Evolutionary conservation across 139 green algal species (phyloP).

Genomic region (Tetradesmus obliquus): DNA sequence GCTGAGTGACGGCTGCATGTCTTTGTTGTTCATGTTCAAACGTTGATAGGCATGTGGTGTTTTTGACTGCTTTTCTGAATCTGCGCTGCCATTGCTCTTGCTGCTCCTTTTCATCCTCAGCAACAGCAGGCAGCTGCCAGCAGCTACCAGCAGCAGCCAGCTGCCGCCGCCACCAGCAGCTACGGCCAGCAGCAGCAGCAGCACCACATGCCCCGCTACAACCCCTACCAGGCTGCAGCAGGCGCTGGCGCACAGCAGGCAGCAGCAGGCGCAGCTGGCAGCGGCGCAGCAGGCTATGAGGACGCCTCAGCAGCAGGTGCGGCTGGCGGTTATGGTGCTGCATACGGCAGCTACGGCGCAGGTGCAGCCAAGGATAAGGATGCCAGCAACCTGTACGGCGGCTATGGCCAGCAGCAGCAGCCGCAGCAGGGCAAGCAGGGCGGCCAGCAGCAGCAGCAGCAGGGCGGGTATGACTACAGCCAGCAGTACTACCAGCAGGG

Average conservation of each 20-base stretch:
- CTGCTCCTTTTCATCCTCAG: background rate
- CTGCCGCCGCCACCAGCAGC: background rate
- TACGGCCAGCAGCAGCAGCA: slow-evolving; percentile 38
- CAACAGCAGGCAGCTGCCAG: slow-evolving; percentile 26
- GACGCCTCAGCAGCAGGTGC: slow-evolving; percentile 26
- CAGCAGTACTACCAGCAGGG: slow-evolving; percentile 19
- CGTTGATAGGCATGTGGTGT: background rate
- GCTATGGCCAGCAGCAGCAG: slow-evolving; percentile 24
- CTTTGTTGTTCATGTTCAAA: background rate
- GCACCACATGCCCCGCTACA: slow-evolving; percentile 13
- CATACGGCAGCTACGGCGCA: slow-evolving; percentile 31
- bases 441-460: slow-evolving; percentile 16
- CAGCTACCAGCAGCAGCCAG: slow-evolving; percentile 24
- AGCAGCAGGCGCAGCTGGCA: background rate
- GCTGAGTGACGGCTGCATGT: too few relatives aligned
- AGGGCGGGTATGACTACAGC: slow-evolving; percentile 20
- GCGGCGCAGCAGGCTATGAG: slow-evolving; percentile 23
- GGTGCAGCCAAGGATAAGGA: slow-evolving; percentile 17
- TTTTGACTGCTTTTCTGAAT: background rate
- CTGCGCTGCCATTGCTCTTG: background rate
- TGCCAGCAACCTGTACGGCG: slow-evolving; percentile 27
- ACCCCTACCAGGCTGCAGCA: slow-evolving; percentile 26
- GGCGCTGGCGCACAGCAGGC: background rate
- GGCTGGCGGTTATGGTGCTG: slow-evolving; percentile 3
- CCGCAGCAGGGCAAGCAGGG: background rate